Base-by-base conservation (phyloP, 441 rosid genomes). In the Mallotus repandus region DNA sequence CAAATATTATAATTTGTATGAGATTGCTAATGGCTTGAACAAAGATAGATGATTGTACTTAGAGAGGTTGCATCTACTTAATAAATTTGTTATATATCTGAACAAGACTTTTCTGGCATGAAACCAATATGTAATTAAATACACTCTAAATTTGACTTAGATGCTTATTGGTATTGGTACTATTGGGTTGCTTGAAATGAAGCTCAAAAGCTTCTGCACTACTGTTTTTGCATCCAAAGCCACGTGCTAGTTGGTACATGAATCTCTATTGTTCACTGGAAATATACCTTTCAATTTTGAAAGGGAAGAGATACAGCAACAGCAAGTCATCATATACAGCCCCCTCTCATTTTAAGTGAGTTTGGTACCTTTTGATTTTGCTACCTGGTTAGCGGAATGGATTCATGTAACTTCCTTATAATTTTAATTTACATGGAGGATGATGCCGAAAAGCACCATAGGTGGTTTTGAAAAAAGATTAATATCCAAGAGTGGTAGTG, bases 51-150 rank as follows among this genome's bases (percentile, higher is more conserved):
- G 45, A 5, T 10, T 2, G 54, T 22, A 10, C 21, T 43, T 25
- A 25, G 32, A 29, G 12, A 35, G 8, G 32, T 19, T 60, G 43
- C 55, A 57, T 19, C 63, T 12, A 54, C 25, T 22, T 10, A 5
- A 29, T 29, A 29, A 29, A 29, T 29, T 29, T 29, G 3, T 29
- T 29, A 29, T 29, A 14, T 10, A 25, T 14, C 19, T 68, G 79
- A 78, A 46, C 65, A 63, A 45, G 78, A 78, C 81, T 59, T 78
- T 73, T 79, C 81, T 74, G 80, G 84, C 73, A 63, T 14, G 66
- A 53, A 67, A 48, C 60, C 81, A 75, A 25, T 54, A 48, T 29
- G 2, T 25, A n/a, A 29, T 29, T 29, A 25, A 29, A 29, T 1
- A 29, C 6, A 14, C 7, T 9, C 32, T 38, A 15, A 50, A 43